A percentile compares a stretch with the other conserved stretches of the same genome.
phyloP scores from a whole-genome alignment of 805 yeast genomes.

The Cyberlindnera bimundalis region DNA sequence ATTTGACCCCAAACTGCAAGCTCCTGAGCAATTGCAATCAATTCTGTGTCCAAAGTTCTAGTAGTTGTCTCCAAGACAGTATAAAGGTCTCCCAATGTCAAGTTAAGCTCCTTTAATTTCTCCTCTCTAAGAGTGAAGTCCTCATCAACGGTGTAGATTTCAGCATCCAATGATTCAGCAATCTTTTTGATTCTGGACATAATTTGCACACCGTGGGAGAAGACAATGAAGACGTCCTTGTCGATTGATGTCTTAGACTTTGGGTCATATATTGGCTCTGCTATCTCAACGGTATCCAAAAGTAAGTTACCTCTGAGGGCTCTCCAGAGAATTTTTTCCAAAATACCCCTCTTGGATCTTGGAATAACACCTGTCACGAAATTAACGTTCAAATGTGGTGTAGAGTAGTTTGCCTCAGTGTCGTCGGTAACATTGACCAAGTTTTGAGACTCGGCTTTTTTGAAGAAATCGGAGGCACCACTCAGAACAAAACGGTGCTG shows the following conservation, averaged over 20 bases:
- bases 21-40: conserved; percentile 71
- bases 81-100: conserved; percentile 55
- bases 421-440: conserved; percentile 15
- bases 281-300: conserved; percentile 69
- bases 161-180: conserved; percentile 87
- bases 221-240: conserved; percentile 82
- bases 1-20: conserved; percentile 68
- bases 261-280: conserved; percentile 67
- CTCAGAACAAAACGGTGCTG: conserved; percentile 56
- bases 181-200: conserved; percentile 73
- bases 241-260: conserved; percentile 53
- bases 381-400: conserved; percentile 44
- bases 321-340: conserved; percentile 90
- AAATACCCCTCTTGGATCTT: conserved; percentile 60
- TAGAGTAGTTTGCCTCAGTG: conserved; percentile 18
- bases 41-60: conserved; percentile 70
- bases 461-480: conserved; percentile 48
- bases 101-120: conserved; percentile 58
- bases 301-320: conserved; percentile 88
- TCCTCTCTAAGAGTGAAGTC: conserved; percentile 58
- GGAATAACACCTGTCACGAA: conserved; percentile 72
- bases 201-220: conserved; percentile 84
- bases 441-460: conserved; percentile 21
- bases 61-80: conserved; percentile 62
- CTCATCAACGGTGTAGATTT: conserved; percentile 57